Evolutionary conservation across 371 early-diverging fungal genomes (phyloP).

Genomic region (Mucor mucedo): DNA sequence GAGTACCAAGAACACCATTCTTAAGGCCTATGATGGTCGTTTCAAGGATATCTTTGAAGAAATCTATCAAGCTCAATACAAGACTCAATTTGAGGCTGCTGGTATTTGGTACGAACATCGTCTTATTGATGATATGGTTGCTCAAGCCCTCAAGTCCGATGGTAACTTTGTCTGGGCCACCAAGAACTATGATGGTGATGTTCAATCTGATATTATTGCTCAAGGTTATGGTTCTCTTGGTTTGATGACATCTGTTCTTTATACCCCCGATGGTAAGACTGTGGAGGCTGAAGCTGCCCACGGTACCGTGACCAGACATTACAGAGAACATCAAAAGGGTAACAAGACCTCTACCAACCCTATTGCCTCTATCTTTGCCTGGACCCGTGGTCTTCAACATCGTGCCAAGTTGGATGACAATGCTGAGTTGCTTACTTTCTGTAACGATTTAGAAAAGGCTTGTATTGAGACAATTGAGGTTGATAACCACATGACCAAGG

Average conservation of each 20-base stretch:
- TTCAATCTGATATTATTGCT: conserved; percentile 94
- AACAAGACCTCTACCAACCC: conserved; percentile 94
- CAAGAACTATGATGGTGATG: conserved; percentile 97
- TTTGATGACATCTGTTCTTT: conserved; percentile 94
- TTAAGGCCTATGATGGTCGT: conserved; percentile 96
- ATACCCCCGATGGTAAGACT: conserved; percentile 95
- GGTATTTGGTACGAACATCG: conserved; percentile 97
- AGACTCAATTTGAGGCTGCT: conserved; percentile 70
- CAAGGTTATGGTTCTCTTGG: conserved; percentile 94
- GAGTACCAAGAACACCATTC: conserved; percentile 96
- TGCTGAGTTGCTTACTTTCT: conserved; percentile 76
- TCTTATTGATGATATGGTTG: conserved; percentile 98
- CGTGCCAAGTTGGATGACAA: conserved; percentile 93
- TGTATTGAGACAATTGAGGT: conserved; percentile 89
- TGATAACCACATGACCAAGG: conserved; percentile 94
- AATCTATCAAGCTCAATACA: conserved; percentile 82
- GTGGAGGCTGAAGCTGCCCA: conserved; percentile 97
- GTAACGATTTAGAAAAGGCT: conserved; percentile 82
- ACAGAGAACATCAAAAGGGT: conserved; percentile 95
- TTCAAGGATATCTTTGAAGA: conserved; percentile 97
- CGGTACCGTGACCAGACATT: conserved; percentile 97
- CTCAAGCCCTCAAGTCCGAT: conserved; percentile 92
- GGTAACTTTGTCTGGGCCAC: conserved; percentile 96
- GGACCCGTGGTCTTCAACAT: conserved; percentile 96
- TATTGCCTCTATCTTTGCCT: conserved; percentile 97